Percentiles rank a stretch among this genome's conserved stretches.
phyloP scores from a whole-genome alignment of 1,139 yeast species.

The Trichomonascaceae sp. region DNA sequence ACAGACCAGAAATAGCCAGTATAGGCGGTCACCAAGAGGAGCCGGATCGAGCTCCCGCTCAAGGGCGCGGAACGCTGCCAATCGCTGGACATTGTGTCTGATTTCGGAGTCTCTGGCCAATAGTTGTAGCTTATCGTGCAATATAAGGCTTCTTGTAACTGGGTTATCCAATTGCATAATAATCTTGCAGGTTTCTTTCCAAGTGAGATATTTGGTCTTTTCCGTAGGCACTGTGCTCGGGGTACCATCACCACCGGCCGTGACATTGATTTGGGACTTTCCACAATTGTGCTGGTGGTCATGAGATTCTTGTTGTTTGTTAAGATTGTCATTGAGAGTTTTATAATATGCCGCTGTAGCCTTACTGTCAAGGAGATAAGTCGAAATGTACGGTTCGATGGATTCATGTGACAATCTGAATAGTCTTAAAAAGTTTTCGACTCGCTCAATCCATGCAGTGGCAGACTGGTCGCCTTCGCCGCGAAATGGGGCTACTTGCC shows the following conservation, averaged over 20 bases:
- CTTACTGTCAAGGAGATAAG: not conserved
- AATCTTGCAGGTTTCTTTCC: not conserved
- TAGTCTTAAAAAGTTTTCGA: not conserved
- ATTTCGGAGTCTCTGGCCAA: too few relatives aligned
- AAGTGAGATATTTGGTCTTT: not conserved
- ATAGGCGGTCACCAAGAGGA: not conserved
- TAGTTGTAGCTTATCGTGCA: not conserved
- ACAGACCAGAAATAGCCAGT: not conserved
- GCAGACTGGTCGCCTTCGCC: not conserved
- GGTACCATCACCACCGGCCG: too few relatives aligned
- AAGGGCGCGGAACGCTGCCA: not conserved
- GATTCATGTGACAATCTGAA: not conserved
- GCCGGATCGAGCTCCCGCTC: not conserved
- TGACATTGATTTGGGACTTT: too few relatives aligned
- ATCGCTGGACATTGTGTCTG: too few relatives aligned
- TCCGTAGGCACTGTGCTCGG: too few relatives aligned
- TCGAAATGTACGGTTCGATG: not conserved
- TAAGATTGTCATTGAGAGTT: too few relatives aligned
- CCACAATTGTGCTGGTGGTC: too few relatives aligned
- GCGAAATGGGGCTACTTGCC: not conserved
- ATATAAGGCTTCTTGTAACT: not conserved
- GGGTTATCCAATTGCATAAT: not conserved
- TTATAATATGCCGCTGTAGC: not conserved
- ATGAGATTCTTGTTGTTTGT: too few relatives aligned
- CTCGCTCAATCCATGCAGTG: not conserved